Percentiles rank a stretch among this genome's conserved stretches.
These are phyloP conservation scores for Eimeria sp. DNA, from an alignment of 169 alveolate genomes.

Conservation along the genomic window DNA sequence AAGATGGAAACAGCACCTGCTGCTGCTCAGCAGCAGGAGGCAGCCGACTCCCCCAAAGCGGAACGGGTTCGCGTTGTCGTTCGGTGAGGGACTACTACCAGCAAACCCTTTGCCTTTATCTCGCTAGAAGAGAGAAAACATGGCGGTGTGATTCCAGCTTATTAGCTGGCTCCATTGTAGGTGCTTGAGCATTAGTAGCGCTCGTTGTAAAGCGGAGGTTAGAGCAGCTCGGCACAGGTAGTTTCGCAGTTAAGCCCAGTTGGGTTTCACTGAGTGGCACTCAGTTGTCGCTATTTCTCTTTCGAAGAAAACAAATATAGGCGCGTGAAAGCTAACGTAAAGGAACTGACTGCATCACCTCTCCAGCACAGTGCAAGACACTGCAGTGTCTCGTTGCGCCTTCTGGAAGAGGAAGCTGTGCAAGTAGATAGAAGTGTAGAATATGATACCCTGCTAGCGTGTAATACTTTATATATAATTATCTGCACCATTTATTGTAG, in stretches of 20 bases:
- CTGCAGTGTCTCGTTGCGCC: neutral
- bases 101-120: neutral
- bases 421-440: neutral
- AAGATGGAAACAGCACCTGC: constrained; percentile 38
- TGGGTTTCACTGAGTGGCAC: neutral
- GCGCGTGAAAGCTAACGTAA: neutral
- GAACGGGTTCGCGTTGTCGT: constrained; percentile 69
- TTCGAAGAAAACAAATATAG: neutral
- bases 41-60: constrained; percentile 28
- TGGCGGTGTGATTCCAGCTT: too few species aligned
- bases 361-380: neutral
- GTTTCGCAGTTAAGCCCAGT: neutral
- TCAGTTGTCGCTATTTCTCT: neutral
- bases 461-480: too few species aligned
- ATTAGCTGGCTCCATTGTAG: neutral
- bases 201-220: neutral
- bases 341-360: neutral
- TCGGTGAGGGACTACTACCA: constrained; percentile 28
- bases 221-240: neutral
- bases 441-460: neutral
- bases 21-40: constrained; percentile 31
- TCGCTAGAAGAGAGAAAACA: neutral
- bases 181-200: neutral
- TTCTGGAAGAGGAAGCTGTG: neutral
- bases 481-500: neutral